Percentiles rank a stretch among this genome's conserved stretches.
These are phyloP conservation scores for Climacium dendroides DNA, from an alignment of 225 moss, liverwort and hornwort species.

Conservation along the genomic window DNA sequence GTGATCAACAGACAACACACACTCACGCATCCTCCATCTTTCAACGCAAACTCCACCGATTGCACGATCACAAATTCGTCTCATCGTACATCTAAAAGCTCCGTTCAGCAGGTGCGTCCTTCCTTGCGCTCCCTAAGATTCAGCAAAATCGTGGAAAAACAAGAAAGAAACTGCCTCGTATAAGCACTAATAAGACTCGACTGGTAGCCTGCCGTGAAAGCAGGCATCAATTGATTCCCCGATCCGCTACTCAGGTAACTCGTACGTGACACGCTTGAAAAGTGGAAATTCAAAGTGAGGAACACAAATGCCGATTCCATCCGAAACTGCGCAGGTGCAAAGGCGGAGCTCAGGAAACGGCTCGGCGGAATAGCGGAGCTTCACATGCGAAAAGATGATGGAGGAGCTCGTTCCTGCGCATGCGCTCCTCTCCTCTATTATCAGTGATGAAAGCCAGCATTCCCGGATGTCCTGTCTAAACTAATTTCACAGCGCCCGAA, in stretches of 20 bases:
- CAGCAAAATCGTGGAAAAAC: not conserved
- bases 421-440: not conserved
- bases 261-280: not conserved
- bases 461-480: not conserved
- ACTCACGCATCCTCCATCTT: not conserved
- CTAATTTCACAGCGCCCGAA: conserved; percentile 1
- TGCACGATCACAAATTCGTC: not conserved
- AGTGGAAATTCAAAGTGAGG: not conserved
- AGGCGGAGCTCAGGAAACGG: not conserved
- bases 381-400: not conserved
- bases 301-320: not conserved
- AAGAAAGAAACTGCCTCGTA: not conserved
- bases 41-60: not conserved
- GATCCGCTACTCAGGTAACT: not conserved
- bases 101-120: not conserved
- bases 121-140: not conserved
- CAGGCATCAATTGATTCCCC: not conserved
- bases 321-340: not conserved
- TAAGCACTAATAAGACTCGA: not conserved
- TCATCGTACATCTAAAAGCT: not conserved
- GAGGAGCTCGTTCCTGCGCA: not conserved
- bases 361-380: not conserved
- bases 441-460: not conserved
- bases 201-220: not conserved
- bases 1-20: not conserved